Conservation (phyloP, 371 early-diverging fungal species). For the Dichotomocladium elegans region DNA sequence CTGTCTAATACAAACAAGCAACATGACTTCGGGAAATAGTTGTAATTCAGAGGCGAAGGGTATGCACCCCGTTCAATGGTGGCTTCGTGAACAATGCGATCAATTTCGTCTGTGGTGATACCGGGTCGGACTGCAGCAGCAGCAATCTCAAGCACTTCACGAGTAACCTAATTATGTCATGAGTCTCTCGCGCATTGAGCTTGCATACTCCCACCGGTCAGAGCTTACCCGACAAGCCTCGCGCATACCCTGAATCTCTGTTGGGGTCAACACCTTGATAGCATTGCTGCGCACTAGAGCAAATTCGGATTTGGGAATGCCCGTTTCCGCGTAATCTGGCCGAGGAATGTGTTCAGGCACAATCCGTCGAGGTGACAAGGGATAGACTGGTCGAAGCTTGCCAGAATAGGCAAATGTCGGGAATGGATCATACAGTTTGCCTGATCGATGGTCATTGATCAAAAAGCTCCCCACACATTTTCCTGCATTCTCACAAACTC, state of each 20-base stretch:
- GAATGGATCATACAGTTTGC: constrained; percentile 74
- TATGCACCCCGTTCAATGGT: constrained; percentile 85
- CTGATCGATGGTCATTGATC: background rate
- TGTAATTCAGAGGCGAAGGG: constrained; percentile 95
- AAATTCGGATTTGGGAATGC: constrained; percentile 71
- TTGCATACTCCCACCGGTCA: too few species aligned
- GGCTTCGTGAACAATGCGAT: constrained; percentile 85
- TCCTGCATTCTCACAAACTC: too few species aligned
- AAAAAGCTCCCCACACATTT: constrained; percentile 2
- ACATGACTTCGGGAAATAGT: constrained; percentile 88
- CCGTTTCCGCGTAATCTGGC: constrained; percentile 83
- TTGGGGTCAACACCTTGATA: constrained; percentile 62
- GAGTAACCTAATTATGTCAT: constrained; percentile 59
- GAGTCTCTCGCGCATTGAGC: background rate
- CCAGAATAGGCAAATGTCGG: constrained; percentile 81
- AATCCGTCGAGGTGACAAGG: constrained; percentile 70
- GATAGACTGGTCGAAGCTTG: constrained; percentile 79
- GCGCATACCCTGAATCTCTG: constrained; percentile 80
- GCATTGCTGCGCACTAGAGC: constrained; percentile 47
- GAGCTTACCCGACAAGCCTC: constrained; percentile 68
- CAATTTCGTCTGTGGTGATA: constrained; percentile 89
- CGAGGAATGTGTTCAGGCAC: constrained; percentile 73
- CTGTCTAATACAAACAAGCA: constrained; percentile 73
- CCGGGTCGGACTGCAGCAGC: constrained; percentile 79
- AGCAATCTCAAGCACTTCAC: constrained; percentile 85